Evolutionary conservation across 129 eudicot species (phyloP).

Genomic region (Pseudognaphalium luteoalbum): DNA sequence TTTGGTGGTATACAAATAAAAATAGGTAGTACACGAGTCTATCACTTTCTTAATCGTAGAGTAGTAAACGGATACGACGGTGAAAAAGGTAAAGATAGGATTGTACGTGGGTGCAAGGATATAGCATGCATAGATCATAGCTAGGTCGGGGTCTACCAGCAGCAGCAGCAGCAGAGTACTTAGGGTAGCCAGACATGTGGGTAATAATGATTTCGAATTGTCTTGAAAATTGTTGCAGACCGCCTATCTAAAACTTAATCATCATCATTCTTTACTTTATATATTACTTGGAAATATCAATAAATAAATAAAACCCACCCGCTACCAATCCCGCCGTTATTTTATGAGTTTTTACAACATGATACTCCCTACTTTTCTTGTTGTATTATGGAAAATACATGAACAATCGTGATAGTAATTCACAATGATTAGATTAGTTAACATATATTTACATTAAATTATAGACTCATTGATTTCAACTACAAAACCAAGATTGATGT

Average conservation of each 20-base stretch:
- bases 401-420: no score
- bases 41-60: no score
- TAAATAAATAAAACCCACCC: neutral
- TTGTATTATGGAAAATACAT: no score
- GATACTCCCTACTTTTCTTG: no score
- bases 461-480: no score
- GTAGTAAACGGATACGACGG: no score
- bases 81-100: neutral
- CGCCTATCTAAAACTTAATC: slow-evolving; percentile 15
- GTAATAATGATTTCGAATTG: slow-evolving; percentile 34
- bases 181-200: slow-evolving; percentile 14
- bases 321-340: slow-evolving; percentile 23
- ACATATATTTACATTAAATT: no score
- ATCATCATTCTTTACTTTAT: neutral
- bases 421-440: no score
- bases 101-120: neutral
- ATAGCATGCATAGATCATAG: neutral
- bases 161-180: neutral
- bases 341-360: no score
- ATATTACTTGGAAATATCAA: slow-evolving; percentile 12
- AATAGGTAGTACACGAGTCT: no score
- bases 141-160: slow-evolving; percentile 9
- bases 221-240: slow-evolving; percentile 39
- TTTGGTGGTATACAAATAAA: no score
- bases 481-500: no score